phyloP scores from a whole-genome alignment of 176 grass and related monocot genomes.

The Miscanthus lutarioriparius region DNA sequence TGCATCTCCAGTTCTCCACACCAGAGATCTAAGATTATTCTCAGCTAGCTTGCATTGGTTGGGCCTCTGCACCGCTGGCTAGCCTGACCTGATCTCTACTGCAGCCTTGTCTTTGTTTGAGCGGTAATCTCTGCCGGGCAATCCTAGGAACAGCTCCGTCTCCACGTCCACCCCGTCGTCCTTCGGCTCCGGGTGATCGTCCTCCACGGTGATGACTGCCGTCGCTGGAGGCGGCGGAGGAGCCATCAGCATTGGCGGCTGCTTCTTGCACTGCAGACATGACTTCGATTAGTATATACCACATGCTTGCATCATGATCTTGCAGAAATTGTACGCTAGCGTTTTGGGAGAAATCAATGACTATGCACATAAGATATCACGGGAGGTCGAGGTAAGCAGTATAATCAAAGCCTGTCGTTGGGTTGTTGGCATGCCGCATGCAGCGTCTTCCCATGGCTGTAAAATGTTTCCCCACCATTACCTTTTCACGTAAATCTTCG shows the following conservation, averaged over 20 bases:
- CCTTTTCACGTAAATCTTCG: conserved; percentile 49
- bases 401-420: background rate
- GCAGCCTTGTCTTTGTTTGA: background rate
- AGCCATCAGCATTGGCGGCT: background rate
- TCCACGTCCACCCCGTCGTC: conserved; percentile 47
- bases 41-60: background rate
- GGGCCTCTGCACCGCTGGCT: background rate
- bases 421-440: background rate
- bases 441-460: background rate
- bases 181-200: background rate
- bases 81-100: background rate
- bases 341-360: background rate
- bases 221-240: background rate
- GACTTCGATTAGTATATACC: background rate
- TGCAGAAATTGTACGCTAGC: background rate
- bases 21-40: conserved; percentile 31
- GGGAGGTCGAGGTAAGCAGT: background rate
- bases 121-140: conserved; percentile 38
- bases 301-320: background rate
- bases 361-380: conserved; percentile 44
- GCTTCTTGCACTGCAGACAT: conserved; percentile 46
- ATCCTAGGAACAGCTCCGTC: conserved; percentile 66
- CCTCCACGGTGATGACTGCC: background rate
- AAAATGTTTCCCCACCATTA: conserved; percentile 9
- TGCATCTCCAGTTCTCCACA: background rate